Base-by-base conservation (phyloP, 2,329 filamentous ascomycete genomes). In the Metarhizium humberi region DNA sequence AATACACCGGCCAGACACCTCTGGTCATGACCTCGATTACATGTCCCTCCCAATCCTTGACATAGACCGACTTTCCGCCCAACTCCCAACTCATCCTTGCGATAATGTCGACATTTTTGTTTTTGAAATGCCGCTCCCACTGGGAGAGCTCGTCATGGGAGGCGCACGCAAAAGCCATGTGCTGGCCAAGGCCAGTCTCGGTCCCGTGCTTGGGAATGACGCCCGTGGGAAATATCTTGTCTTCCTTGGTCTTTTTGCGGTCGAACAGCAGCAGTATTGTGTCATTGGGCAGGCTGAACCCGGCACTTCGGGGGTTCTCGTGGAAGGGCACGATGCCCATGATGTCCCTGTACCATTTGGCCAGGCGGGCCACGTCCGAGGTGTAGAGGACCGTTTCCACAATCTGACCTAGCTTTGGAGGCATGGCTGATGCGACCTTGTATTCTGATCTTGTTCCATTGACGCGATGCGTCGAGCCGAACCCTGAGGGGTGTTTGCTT, bases 381-480 rank as follows among this genome's bases (percentile, higher is more conserved):
- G 53, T 55, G 53, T 55, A 55, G 34, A 55, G 53, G 47, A 55
- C 46, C 6, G 53, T 50, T 36, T 55, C 53, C 11, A 55, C 53
- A n/a, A 55, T 50, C 18, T 55, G 53, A 5, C 53, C 53, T 30
- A 55, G 53, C 47, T 34, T 43, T 6, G 53, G 53, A 32, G 53
- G 48, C 51, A 53, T 53, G 16, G 14, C 36, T 13, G 14, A 16
- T 1, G 13, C 38, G 14, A 40, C 14, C n/a, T 45, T 45, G 42
- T 45, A 11, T 11, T 34, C 6, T 34, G 7, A 5, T 34, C 6
- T 11, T 34, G 6, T 7, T 11, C 10, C 13, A 11, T 40, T 3
- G n/a, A 14, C 7, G 13, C 13, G 38, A 40, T 40, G 38, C 14
- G 38, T n/a, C 14, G 38, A 40, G 8, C 38, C 13, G 38, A n/a